Percentiles rank a stretch among this genome's conserved stretches.
These are phyloP conservation scores for Rhamnella rubrinervis DNA, from an alignment of 331 rosid genomes.

Conservation along the genomic window DNA sequence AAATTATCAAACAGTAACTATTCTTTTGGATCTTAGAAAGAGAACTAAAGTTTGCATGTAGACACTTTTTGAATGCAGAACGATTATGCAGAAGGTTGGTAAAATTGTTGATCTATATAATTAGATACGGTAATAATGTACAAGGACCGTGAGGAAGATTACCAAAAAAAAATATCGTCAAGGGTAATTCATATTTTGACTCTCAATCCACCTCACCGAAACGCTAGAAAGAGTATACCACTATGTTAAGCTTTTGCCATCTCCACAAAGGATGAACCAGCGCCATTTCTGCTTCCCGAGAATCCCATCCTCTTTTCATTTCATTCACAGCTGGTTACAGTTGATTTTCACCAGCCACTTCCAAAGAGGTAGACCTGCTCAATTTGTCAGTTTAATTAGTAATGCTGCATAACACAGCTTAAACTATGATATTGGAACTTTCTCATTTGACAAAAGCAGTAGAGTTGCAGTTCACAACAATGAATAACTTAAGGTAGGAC, in stretches of 20 bases:
- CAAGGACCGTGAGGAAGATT: neutral
- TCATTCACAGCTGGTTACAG: neutral
- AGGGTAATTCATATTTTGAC: too few relatives aligned
- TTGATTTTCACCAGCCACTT: constrained; percentile 10
- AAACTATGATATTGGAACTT: too few relatives aligned
- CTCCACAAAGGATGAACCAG: neutral
- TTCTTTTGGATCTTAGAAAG: too few relatives aligned
- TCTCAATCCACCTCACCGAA: neutral
- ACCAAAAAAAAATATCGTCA: neutral
- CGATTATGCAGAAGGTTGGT: too few relatives aligned
- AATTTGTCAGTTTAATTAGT: neutral
- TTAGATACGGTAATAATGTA: neutral
- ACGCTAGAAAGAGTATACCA: neutral
- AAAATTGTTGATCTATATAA: too few relatives aligned
- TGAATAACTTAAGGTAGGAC: too few relatives aligned
- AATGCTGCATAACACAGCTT: too few relatives aligned
- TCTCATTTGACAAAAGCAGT: neutral
- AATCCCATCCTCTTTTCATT: neutral
- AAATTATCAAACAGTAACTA: too few relatives aligned
- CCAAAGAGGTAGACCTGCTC: constrained; percentile 11
- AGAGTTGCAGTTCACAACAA: neutral
- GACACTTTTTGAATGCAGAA: too few relatives aligned
- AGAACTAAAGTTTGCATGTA: too few relatives aligned
- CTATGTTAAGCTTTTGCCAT: neutral
- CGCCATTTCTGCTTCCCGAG: neutral